Conservation (phyloP, 345 rosid genomes). For the Streptanthus diversifolius region DNA sequence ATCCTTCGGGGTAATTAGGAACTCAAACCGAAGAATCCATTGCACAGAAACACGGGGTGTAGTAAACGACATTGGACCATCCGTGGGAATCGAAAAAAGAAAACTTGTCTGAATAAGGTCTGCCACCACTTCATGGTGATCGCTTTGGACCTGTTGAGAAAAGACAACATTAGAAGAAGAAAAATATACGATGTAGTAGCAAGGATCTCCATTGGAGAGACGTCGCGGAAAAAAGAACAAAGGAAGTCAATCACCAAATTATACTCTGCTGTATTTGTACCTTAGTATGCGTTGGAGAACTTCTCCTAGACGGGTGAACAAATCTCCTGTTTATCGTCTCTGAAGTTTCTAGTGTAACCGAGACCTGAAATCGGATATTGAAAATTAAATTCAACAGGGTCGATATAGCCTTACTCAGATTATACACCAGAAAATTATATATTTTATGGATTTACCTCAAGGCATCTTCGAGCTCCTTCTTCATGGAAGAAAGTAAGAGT, state of each 20-base stretch:
- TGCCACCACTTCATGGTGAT: constrained; percentile 92
- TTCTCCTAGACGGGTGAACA: constrained; percentile 86
- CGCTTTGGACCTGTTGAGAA: constrained; percentile 69
- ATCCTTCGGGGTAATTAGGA: constrained; percentile 70
- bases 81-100: constrained; percentile 89
- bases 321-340: constrained; percentile 66
- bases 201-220: neutral
- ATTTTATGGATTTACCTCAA: constrained; percentile 58
- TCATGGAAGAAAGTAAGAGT: constrained; percentile 93
- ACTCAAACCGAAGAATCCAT: constrained; percentile 94
- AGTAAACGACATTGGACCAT: constrained; percentile 96
- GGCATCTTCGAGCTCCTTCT: constrained; percentile 84
- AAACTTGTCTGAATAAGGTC: constrained; percentile 95
- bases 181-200: constrained; percentile 12
- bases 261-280: constrained; percentile 29
- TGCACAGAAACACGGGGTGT: constrained; percentile 75
- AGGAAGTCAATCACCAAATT: neutral
- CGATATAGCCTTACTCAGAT: neutral
- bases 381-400: neutral
- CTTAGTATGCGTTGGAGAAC: constrained; percentile 82
- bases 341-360: constrained; percentile 75
- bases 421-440: neutral
- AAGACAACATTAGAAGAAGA: neutral
- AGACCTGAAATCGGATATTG: constrained; percentile 47
- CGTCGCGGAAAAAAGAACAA: neutral